Conservation (phyloP, 768 basidiomycete species). For the Boletus rubropictus region DNA sequence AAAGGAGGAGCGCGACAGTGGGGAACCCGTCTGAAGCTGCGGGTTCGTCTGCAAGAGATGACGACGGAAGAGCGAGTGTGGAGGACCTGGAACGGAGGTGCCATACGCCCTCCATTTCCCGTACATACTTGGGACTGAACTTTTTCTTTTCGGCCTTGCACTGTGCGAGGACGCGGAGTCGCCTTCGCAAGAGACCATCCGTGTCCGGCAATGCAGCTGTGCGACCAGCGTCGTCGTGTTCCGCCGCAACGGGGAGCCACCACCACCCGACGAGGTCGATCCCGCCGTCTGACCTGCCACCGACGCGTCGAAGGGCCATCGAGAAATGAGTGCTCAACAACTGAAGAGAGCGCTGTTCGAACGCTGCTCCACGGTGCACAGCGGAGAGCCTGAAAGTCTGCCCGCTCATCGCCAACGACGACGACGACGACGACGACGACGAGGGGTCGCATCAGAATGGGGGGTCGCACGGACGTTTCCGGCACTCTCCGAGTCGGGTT, state of each 20-base stretch:
- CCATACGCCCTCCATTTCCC: slow-evolving; percentile 89
- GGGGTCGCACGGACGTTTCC: slow-evolving; percentile 24
- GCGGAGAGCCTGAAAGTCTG: slow-evolving; percentile 35
- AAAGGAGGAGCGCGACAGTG: slow-evolving; percentile 68
- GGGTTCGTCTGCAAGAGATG: not conserved
- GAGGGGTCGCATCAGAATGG: too few species aligned
- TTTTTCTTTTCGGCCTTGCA: slow-evolving; percentile 91
- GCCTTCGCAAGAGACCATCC: slow-evolving; percentile 32
- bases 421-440: not conserved
- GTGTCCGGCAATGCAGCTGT: slow-evolving; percentile 13
- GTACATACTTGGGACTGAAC: slow-evolving; percentile 69
- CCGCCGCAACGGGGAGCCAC: slow-evolving; percentile 58
- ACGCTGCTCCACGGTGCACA: slow-evolving; percentile 64
- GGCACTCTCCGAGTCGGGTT: not conserved
- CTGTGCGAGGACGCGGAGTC: slow-evolving; percentile 76
- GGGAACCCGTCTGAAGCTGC: slow-evolving; percentile 1
- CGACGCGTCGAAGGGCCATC: slow-evolving; percentile 75
- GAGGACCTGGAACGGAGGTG: slow-evolving; percentile 28
- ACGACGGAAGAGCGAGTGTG: not conserved
- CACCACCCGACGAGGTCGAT: slow-evolving; percentile 90
- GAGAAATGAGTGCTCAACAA: slow-evolving; percentile 61
- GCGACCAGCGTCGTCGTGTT: too few species aligned
- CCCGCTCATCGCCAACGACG: not conserved
- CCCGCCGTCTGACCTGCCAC: slow-evolving; percentile 87
- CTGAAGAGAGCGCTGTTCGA: slow-evolving; percentile 63